Base-by-base conservation (phyloP, 495 filamentous ascomycete species). In the Tuber brumale region DNA sequence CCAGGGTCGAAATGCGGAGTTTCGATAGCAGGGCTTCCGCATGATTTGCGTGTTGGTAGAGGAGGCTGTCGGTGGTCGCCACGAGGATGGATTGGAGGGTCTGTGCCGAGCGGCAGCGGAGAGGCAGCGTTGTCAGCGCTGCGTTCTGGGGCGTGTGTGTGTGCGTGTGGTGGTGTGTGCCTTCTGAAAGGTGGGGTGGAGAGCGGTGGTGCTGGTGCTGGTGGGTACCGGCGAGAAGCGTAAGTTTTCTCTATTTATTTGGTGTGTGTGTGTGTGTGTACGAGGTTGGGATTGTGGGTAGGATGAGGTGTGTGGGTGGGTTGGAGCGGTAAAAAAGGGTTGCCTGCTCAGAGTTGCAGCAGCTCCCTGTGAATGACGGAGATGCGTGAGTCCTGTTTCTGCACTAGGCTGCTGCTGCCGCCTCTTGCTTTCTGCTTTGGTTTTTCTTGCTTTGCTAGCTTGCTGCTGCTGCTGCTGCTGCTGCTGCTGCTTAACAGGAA, bases 1-100 rank as follows among this genome's bases (percentile, higher is more conserved):
- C 74, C 70, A 75, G 76, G 70, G 81, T 80, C 42, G 80, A 82
- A 21, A 74, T 82, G 75, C 80, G 81, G 73, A 82, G 81, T 77
- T 82, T 82, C 76, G 81, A 82, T 43, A 82, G 61, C 14, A 82
- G 77, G 51, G 81, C 80, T 72, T 82, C 75, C 73, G 81, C 73
- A 82, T 82, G 81, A 72, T 80, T 80, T 73, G 81, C 80, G 69
- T 82, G 81, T 43, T 75, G 77, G 44, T 79, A 75, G 69, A 82
- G 81, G 57, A 82, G 81, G 45, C 57, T 76, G 71, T 82, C 77
- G 80, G 80, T 77, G 77, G 81, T 77, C 73, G 81, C 76, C 80
- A 82, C 76, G 76, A 75, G 74, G 74, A 46, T 70, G 35, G 35
- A 45, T 51, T 44, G 74, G 70, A 41, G 73, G 51, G 45, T 66